phyloP scores from a whole-genome alignment of 179 eudicot species.

The Patellifolia procumbens region DNA sequence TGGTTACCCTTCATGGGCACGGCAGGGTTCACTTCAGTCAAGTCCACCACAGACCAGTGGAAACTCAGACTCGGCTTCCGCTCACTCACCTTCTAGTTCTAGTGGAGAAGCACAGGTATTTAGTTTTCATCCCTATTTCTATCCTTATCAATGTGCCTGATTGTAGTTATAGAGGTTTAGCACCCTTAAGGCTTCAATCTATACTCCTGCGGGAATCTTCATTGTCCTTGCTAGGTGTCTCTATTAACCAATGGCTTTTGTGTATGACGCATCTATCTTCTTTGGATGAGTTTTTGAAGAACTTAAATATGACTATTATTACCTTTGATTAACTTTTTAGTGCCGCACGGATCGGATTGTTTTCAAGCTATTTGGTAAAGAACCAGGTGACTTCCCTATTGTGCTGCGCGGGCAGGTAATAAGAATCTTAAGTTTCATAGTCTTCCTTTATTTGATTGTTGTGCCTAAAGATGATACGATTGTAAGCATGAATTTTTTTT shows the following conservation, averaged over 20 bases:
- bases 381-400: no score
- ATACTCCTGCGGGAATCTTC: not conserved
- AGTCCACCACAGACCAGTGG: no score
- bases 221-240: not conserved
- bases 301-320: not conserved
- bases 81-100: constrained; percentile 79
- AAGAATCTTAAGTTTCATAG: not conserved
- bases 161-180: no score
- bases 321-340: constrained; percentile 28
- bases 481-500: constrained; percentile 25
- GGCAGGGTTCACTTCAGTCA: no score
- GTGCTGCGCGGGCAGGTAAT: constrained; percentile 52
- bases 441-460: not conserved
- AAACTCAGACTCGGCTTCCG: constrained; percentile 70
- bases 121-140: no score
- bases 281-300: not conserved
- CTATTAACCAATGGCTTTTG: no score
- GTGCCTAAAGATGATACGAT: constrained; percentile 3
- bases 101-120: constrained; percentile 84
- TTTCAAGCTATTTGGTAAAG: no score
- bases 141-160: not conserved
- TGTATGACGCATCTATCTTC: no score
- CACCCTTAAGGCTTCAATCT: not conserved
- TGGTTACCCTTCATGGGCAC: no score
- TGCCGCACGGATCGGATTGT: no score